Conservation (phyloP, 805 yeast species). For the Starmerella sirachaensis region DNA sequence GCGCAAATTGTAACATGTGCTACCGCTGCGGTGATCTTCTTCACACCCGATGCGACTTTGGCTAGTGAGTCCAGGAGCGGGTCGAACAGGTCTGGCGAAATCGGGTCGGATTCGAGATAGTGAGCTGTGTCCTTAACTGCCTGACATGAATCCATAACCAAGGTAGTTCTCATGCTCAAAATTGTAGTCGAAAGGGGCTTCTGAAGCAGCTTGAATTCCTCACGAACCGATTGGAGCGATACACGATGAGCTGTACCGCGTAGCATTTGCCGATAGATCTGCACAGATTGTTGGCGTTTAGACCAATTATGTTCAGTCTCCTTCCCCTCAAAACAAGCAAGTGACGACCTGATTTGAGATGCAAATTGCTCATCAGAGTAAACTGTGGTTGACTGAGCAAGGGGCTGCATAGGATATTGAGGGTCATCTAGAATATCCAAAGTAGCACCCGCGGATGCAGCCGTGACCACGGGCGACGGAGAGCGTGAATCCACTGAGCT, state of each 20-base stretch:
- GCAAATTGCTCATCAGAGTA: conserved; percentile 25
- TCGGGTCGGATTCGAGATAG: conserved; percentile 19
- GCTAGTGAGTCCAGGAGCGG: conserved; percentile 37
- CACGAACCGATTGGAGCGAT: conserved; percentile 23
- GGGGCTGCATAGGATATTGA: conserved; percentile 31
- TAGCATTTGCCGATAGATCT: conserved; percentile 45
- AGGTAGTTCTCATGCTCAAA: conserved; percentile 69
- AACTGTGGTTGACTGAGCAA: conserved; percentile 27
- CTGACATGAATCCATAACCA: conserved; percentile 65
- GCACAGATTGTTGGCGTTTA: conserved; percentile 49
- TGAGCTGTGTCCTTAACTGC: conserved; percentile 49
- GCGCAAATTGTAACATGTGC: conserved; percentile 34
- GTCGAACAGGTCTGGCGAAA: conserved; percentile 33
- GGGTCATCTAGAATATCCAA: conserved; percentile 8
- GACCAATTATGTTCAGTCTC: conserved; percentile 89
- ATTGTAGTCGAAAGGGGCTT: conserved; percentile 58
- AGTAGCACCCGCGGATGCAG: not conserved
- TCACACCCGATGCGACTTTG: conserved; percentile 47
- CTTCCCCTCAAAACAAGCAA: conserved; percentile 43
- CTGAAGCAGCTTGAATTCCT: conserved; percentile 33
- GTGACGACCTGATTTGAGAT: conserved; percentile 23
- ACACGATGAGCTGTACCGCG: conserved; percentile 41
- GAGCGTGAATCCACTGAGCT: no score
- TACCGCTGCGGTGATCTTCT: conserved; percentile 49
- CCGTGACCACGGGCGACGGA: not conserved